phyloP scores from a whole-genome alignment of 2,329 filamentous ascomycete genomes.

The Ceratocystis cacaofunesta region DNA sequence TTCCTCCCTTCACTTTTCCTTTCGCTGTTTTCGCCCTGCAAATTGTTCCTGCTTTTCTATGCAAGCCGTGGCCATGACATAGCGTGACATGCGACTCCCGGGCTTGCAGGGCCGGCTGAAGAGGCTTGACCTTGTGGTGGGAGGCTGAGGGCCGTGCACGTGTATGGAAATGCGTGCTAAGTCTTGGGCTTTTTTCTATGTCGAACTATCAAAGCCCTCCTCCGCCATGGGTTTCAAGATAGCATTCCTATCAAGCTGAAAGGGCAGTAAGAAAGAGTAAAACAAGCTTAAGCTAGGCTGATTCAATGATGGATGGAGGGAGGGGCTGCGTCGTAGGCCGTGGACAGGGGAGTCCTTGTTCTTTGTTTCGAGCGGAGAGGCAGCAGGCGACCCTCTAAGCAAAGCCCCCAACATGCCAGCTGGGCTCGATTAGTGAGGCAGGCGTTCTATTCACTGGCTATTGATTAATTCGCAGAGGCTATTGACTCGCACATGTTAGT shows the following conservation, averaged over 20 bases:
- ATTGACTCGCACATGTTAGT: too few species aligned
- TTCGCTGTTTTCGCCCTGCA: neutral
- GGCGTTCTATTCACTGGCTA: too few species aligned
- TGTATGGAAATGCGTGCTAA: neutral
- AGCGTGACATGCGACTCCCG: neutral
- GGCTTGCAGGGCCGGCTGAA: too few species aligned
- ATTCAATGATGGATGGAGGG: neutral
- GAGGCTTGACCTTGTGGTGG: too few species aligned
- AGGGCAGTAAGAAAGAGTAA: neutral
- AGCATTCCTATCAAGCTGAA: neutral
- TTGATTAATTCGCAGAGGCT: too few species aligned
- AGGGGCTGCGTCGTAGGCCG: neutral
- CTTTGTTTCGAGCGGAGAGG: neutral
- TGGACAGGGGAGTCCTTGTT: neutral
- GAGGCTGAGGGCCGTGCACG: too few species aligned
- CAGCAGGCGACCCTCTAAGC: neutral
- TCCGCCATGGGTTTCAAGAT: neutral
- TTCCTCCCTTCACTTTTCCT: neutral
- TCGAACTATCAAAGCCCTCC: neutral
- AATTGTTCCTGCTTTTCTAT: too few species aligned
- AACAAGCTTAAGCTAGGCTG: slow-evolving; percentile 1
- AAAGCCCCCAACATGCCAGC: neutral
- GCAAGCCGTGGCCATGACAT: neutral
- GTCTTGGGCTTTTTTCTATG: neutral
- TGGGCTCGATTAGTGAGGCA: neutral